These are phyloP conservation scores for Ensete ventricosum DNA, from an alignment of 176 grass and related monocot species.

Conservation along the genomic window DNA sequence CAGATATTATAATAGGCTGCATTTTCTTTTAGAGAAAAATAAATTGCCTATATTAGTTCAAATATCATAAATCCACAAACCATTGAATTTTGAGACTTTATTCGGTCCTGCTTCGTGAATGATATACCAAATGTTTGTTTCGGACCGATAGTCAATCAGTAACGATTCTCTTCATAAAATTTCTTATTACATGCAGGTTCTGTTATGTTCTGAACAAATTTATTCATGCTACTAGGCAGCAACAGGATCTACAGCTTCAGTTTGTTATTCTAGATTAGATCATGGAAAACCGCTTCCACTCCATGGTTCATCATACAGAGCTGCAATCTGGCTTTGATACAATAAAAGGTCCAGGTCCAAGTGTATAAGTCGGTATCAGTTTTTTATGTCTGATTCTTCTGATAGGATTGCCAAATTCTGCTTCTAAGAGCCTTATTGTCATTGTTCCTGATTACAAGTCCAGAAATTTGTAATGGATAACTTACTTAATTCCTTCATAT, in stretches of 20 bases:
- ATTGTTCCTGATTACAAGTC: too few species aligned
- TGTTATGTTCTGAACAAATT: constrained; percentile 1
- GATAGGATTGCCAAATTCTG: not conserved
- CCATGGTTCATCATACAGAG: not conserved
- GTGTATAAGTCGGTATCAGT: not conserved
- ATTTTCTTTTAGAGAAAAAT: not conserved
- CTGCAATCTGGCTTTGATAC: not conserved
- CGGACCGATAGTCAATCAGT: too few species aligned
- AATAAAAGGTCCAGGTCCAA: too few species aligned
- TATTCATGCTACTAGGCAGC: not conserved
- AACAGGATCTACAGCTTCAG: too few species aligned
- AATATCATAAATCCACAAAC: too few species aligned
- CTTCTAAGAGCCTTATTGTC: not conserved
- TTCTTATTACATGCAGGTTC: not conserved
- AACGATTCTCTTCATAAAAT: not conserved
- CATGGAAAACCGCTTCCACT: not conserved
- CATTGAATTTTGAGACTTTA: too few species aligned
- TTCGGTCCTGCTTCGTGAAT: too few species aligned
- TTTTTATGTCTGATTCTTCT: not conserved
- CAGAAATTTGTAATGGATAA: constrained; percentile 11
- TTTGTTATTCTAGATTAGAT: not conserved
- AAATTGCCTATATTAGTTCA: not conserved
- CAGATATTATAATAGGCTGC: not conserved
- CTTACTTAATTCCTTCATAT: constrained; percentile 13
- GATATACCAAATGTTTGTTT: too few species aligned